Base-by-base conservation (phyloP, 768 basidiomycete genomes). In the Russula olivacea region DNA sequence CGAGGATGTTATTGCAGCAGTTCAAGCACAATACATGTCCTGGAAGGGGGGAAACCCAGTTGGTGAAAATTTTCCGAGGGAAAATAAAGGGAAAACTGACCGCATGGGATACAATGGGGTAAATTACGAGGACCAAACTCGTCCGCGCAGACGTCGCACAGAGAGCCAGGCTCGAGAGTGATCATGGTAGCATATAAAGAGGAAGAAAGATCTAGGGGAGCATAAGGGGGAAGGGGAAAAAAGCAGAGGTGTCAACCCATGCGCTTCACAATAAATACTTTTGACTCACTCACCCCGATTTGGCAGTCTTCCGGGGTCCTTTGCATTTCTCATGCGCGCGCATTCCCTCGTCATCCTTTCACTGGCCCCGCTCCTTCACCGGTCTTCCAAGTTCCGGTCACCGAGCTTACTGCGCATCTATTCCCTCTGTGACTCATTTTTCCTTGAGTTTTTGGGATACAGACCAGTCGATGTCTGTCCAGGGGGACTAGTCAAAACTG, bases 61-160 rank as follows among this genome's bases (percentile, higher is more conserved):
- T 23, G 59, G 58, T 62, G 69, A 73, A 76, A 71, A 69, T 71
- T 66, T 61, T 58, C 47, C 61, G 21, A 49, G 19, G 30, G 54
- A 58, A 59, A 65, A 56, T 14, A 58, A 69, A 72, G 72, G 73
- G 68, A 65, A 65, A 25, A 74, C 82, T 68, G 57, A 89, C 89
- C 89, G 76, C 89, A 91, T 64, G 89, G 86, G 72, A 91, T 90
- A 57, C 83, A 88, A 73, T 91, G 86, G 65, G 89, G 89, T 66
- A 82, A 77, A 73, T 83, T 84, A 69, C 85, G 85, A 61, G 83
- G 78, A 72, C 86, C 86, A 76, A 82, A 91, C 79, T 91, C 88
- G 77, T 91, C 89, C 71, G 89, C 89, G 80, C 89, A 91, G 72
- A 91, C 89, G 81, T 91, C 89, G 85, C 89, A 91, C 74, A 85